phyloP scores from a whole-genome alignment of 2,329 filamentous ascomycete species.

The Aspergillus amoenus region DNA sequence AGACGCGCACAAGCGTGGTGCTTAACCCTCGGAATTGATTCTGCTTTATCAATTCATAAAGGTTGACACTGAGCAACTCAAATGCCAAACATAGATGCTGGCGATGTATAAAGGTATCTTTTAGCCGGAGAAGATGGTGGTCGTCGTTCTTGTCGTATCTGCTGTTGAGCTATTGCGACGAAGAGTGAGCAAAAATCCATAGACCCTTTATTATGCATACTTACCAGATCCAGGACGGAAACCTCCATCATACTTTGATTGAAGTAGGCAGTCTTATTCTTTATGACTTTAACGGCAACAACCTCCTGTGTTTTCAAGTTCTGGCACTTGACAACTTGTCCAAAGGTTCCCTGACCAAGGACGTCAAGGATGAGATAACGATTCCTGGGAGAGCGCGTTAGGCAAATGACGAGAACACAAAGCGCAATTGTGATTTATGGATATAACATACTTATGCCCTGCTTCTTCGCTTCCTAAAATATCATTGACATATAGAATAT shows the following conservation, averaged over 20 bases:
- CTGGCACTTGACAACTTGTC: conserved; percentile 98
- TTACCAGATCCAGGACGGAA: conserved; percentile 88
- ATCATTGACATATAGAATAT: conserved; percentile 98
- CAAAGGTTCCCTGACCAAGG: conserved; percentile 94
- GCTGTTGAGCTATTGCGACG: conserved; percentile 73
- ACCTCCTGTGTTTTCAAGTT: conserved; percentile 98
- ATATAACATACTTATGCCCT: conserved; percentile 76
- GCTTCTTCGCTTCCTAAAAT: conserved; percentile 97
- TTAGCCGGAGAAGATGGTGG: conserved; percentile 88
- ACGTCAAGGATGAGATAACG: conserved; percentile 97
- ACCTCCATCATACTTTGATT: conserved; percentile 99
- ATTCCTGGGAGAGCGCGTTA: conserved; percentile 58
- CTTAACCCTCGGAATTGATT: conserved; percentile 98
- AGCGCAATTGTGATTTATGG: not conserved
- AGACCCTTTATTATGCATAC: conserved; percentile 25
- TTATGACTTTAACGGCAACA: conserved; percentile 98
- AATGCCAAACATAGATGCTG: conserved; percentile 97
- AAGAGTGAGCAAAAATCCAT: conserved; percentile 20
- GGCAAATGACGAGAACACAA: conserved; percentile 1
- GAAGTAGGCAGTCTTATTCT: conserved; percentile 98
- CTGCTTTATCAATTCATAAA: conserved; percentile 99
- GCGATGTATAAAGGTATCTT: conserved; percentile 96
- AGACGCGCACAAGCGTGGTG: conserved; percentile 94
- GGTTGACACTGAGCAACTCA: conserved; percentile 91
- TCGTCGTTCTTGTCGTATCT: conserved; percentile 99